Evolutionary conservation across 1,284 basidiomycete genomes (phyloP).

Genomic region (Ceratobasidium papillatum): DNA sequence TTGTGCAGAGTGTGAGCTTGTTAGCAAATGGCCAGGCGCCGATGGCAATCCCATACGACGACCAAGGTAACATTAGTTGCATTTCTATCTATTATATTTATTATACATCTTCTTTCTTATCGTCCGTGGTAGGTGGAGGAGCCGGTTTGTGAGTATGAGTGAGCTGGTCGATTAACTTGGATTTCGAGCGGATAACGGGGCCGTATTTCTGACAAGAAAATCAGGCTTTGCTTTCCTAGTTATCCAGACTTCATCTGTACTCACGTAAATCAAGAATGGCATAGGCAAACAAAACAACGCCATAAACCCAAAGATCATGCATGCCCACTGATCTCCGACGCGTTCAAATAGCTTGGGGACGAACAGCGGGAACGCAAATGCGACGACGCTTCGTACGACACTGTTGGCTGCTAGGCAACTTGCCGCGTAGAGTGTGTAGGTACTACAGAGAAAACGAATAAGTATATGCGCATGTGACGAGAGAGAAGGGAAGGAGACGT

Average conservation of each 20-base stretch:
- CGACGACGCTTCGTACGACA: constrained; percentile 62
- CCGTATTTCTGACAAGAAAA: neutral
- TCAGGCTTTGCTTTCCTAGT: neutral
- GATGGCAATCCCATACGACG: no score
- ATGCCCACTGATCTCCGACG: constrained; percentile 73
- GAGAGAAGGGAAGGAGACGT: neutral
- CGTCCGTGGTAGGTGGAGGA: neutral
- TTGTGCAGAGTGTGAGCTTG: neutral
- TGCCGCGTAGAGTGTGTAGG: constrained; percentile 7
- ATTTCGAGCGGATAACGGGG: constrained; percentile 14
- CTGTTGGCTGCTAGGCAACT: constrained; percentile 6
- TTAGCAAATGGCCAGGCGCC: no score
- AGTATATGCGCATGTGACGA: neutral
- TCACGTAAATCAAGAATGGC: constrained; percentile 57
- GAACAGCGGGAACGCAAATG: neutral
- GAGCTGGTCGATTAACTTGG: constrained; percentile 25
- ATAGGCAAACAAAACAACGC: constrained; percentile 65
- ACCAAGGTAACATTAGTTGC: no score
- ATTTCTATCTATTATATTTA: neutral
- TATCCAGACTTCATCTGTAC: neutral
- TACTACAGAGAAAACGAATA: neutral
- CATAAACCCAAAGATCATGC: constrained; percentile 68
- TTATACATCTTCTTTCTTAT: neutral
- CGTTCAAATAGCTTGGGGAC: constrained; percentile 61
- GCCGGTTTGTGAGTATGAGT: neutral